Evolutionary conservation across 2,329 filamentous ascomycete species (phyloP).

Genomic region (Tolypocladium nubicola): DNA sequence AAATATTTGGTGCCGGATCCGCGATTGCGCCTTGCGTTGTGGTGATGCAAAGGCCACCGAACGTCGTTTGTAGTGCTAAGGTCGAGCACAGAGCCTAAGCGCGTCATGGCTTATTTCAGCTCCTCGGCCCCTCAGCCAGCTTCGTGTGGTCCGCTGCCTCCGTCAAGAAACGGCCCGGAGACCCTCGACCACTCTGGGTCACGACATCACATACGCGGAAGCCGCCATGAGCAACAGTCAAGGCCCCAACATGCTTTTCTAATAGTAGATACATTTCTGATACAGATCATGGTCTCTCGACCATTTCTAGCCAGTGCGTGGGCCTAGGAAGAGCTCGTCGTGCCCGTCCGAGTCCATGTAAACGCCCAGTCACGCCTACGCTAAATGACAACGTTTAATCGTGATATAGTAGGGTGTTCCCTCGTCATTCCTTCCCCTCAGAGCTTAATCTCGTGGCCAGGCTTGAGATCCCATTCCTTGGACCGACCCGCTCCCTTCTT

Average conservation of each 20-base stretch:
- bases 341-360: neutral
- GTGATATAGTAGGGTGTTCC: neutral
- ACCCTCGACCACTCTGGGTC: too few relatives aligned
- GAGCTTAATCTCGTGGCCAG: conserved; percentile 23
- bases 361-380: neutral
- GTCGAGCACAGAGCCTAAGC: neutral
- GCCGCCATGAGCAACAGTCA: neutral
- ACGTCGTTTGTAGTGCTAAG: neutral
- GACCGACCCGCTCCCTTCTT: conserved; percentile 24
- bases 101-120: neutral
- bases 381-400: neutral
- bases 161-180: neutral
- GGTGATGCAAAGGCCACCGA: neutral
- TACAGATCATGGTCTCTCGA: neutral
- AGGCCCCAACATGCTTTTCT: too few relatives aligned
- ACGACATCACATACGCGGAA: neutral
- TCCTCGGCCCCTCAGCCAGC: neutral
- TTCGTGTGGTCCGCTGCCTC: neutral
- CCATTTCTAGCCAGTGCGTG: neutral
- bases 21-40: neutral
- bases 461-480: conserved; percentile 28
- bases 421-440: conserved; percentile 5
- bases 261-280: neutral
- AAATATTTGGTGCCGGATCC: neutral
- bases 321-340: neutral